phyloP scores from a whole-genome alignment of 768 basidiomycete genomes.

The Termitomyces sp. region DNA sequence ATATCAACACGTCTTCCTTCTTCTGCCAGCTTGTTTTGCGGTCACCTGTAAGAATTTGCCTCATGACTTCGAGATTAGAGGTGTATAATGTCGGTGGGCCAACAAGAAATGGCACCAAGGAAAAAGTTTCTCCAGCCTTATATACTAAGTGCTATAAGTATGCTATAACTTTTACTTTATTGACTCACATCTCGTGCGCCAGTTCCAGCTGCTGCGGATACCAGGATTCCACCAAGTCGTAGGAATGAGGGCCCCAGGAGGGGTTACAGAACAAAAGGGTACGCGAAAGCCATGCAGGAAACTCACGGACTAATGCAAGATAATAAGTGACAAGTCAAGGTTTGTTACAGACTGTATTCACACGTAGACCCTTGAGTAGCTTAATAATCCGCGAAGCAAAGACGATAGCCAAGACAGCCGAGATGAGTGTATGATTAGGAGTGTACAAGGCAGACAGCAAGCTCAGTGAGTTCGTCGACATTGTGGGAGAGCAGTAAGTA shows the following conservation, averaged over 20 bases:
- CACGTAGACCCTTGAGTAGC: background rate
- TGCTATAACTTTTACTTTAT: background rate
- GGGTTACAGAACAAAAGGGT: slow-evolving; percentile 28
- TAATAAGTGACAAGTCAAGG: background rate
- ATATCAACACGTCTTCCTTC: slow-evolving; percentile 14
- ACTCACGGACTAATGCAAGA: slow-evolving; percentile 21
- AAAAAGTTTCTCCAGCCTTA: slow-evolving; percentile 29
- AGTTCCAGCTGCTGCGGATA: slow-evolving; percentile 24
- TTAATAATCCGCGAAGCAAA: background rate
- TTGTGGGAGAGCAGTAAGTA: background rate
- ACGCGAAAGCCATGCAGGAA: slow-evolving; percentile 31
- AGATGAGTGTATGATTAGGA: background rate
- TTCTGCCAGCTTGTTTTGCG: slow-evolving; percentile 32
- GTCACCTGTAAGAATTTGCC: slow-evolving; percentile 33
- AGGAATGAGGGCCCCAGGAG: slow-evolving; percentile 30
- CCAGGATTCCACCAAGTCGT: slow-evolving; percentile 38
- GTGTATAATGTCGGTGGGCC: slow-evolving; percentile 33
- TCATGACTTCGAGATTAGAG: slow-evolving; percentile 39
- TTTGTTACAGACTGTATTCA: background rate
- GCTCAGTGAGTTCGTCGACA: background rate
- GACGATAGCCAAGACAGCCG: background rate
- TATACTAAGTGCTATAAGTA: slow-evolving; percentile 21
- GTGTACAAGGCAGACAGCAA: background rate
- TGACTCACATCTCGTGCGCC: slow-evolving; percentile 24
- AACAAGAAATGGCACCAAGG: slow-evolving; percentile 30